Percentiles rank a stretch among this genome's conserved stretches.
phyloP scores from a whole-genome alignment of 2,329 filamentous ascomycete genomes.

The Penicillium sp. region DNA sequence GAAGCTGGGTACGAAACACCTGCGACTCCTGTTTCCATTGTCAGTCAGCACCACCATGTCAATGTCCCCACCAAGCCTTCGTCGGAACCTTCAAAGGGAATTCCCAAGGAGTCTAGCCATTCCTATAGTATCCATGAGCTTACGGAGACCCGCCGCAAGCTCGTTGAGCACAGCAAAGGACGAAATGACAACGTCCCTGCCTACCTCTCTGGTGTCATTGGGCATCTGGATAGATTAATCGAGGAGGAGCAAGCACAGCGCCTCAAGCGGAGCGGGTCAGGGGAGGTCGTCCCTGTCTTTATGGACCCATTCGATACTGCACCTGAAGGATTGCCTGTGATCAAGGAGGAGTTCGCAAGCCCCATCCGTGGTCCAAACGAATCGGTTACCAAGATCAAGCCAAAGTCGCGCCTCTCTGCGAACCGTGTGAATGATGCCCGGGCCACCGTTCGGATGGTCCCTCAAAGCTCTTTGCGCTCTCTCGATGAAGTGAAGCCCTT shows the following conservation, averaged over 20 bases:
- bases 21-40: conserved; percentile 43
- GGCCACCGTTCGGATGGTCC: conserved; percentile 56
- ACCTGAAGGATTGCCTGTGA: conserved; percentile 43
- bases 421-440: conserved; percentile 23
- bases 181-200: conserved; percentile 44
- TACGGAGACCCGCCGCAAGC: conserved; percentile 54
- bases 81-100: conserved; percentile 36
- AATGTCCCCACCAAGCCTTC: conserved; percentile 18
- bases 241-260: conserved; percentile 33
- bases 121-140: conserved; percentile 53
- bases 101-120: conserved; percentile 47
- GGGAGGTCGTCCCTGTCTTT: conserved; percentile 6
- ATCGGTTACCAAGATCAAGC: conserved; percentile 9
- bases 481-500: conserved; percentile 49
- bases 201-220: conserved; percentile 57
- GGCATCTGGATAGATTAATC: conserved; percentile 56
- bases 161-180: conserved; percentile 49
- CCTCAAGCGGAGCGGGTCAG: not conserved
- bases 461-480: conserved; percentile 47
- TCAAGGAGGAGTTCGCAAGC: conserved; percentile 46
- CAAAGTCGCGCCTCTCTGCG: conserved; percentile 6
- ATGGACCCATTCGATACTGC: conserved; percentile 18
- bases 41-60: conserved; percentile 26
- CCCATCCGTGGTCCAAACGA: conserved; percentile 10
- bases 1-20: conserved; percentile 49